A percentile compares a stretch with the other conserved stretches of the same genome.
phyloP scores from a whole-genome alignment of 176 grass and related monocot species.

The Poa pratensis region DNA sequence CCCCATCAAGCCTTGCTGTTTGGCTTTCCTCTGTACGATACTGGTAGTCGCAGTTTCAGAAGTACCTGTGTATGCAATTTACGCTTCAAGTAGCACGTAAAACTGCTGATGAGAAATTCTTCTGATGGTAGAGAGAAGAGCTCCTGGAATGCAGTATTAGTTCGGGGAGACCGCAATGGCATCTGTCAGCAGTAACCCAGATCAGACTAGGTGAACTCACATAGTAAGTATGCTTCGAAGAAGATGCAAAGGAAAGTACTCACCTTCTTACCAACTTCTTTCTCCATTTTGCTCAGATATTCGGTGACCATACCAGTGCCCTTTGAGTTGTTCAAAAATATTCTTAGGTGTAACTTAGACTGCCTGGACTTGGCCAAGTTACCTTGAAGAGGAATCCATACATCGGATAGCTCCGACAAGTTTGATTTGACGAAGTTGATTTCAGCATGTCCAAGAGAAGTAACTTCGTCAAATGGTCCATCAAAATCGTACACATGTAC shows the following conservation, averaged over 20 bases:
- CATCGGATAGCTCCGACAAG: conserved; percentile 75
- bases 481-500: conserved; percentile 95
- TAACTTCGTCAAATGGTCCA: conserved; percentile 83
- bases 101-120: conserved; percentile 97
- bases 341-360: conserved; percentile 85
- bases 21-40: neutral
- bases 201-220: conserved; percentile 39
- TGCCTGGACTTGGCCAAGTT: conserved; percentile 83
- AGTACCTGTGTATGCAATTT: conserved; percentile 87
- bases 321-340: conserved; percentile 88
- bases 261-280: conserved; percentile 98
- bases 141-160: conserved; percentile 91
- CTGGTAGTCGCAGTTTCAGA: conserved; percentile 8
- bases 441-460: conserved; percentile 86
- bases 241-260: conserved; percentile 16
- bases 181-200: conserved; percentile 65
- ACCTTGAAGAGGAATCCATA: conserved; percentile 95
- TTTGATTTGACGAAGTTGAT: conserved; percentile 96
- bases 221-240: neutral
- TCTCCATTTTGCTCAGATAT: conserved; percentile 92
- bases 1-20: neutral
- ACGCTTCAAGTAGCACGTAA: conserved; percentile 93
- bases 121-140: conserved; percentile 82
- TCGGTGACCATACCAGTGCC: conserved; percentile 69
- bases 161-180: conserved; percentile 77